Evolutionary conservation across 768 basidiomycete species (phyloP).

Genomic region (Calocera viscosa): DNA sequence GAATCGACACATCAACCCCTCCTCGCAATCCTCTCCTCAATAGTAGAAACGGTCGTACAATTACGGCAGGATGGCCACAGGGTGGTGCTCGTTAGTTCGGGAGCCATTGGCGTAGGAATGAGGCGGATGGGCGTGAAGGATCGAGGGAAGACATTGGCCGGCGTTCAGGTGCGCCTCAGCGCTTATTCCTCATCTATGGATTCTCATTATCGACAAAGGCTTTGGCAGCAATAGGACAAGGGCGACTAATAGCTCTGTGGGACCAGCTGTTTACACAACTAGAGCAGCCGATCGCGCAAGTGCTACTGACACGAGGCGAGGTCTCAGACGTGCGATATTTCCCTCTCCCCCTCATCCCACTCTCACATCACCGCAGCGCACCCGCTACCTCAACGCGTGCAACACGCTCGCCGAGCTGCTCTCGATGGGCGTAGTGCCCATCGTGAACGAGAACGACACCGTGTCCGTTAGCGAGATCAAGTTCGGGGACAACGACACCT

Average conservation of each 20-base stretch:
- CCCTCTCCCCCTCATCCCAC: background rate
- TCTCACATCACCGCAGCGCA: constrained; percentile 44
- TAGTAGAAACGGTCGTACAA: constrained; percentile 80
- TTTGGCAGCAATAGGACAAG: constrained; percentile 92
- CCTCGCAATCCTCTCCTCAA: constrained; percentile 76
- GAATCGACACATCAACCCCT: constrained; percentile 86
- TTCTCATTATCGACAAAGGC: constrained; percentile 40
- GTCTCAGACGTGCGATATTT: constrained; percentile 75
- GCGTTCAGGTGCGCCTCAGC: constrained; percentile 65
- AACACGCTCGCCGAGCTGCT: constrained; percentile 89
- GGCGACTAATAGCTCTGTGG: constrained; percentile 89
- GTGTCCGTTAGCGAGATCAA: constrained; percentile 99
- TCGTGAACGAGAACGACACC: constrained; percentile 98
- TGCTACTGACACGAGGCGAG: constrained; percentile 86
- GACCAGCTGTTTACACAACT: constrained; percentile 92
- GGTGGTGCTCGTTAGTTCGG: constrained; percentile 89
- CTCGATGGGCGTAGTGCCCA: constrained; percentile 89
- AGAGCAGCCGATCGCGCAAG: constrained; percentile 90
- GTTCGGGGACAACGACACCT: constrained; percentile 98
- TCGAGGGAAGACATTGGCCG: constrained; percentile 70
- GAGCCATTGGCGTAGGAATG: constrained; percentile 93
- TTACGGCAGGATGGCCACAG: constrained; percentile 75
- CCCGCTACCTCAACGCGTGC: constrained; percentile 89
- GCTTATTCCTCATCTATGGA: background rate
- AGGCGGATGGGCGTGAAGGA: constrained; percentile 77